A percentile compares a stretch with the other conserved stretches of the same genome.
phyloP scores from a whole-genome alignment of 805 yeast genomes.

The Wickerhamomyces tratensis region DNA sequence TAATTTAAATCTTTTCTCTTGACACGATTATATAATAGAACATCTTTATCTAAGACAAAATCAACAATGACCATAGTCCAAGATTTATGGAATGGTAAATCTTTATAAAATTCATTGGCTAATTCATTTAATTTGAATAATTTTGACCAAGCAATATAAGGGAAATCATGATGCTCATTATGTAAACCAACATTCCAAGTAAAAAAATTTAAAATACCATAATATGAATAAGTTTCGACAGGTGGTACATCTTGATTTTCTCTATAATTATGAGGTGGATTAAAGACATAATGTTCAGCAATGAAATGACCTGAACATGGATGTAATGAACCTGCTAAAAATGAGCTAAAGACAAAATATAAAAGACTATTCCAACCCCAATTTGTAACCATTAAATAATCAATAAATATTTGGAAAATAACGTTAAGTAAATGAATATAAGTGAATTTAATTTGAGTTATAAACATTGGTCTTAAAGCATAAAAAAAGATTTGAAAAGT shows the following conservation, averaged over 20 bases:
- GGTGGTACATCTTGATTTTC: conserved; percentile 36
- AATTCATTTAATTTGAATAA: conserved; percentile 52
- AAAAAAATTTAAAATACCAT: conserved; percentile 65
- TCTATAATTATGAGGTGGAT: conserved; percentile 34
- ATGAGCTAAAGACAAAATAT: conserved; percentile 68
- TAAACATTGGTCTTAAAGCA: conserved; percentile 83
- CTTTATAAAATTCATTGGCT: conserved; percentile 76
- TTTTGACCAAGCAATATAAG: conserved; percentile 85
- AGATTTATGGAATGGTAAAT: conserved; percentile 64
- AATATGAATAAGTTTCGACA: conserved; percentile 79
- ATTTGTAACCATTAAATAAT: conserved; percentile 40
- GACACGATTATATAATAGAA: conserved; percentile 73
- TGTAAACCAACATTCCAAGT: conserved; percentile 95
- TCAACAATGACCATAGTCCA: conserved; percentile 74
- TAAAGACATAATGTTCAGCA: conserved; percentile 83
- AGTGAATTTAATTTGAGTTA: conserved; percentile 68
- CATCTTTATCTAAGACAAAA: conserved; percentile 59
- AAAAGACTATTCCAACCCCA: conserved; percentile 59
- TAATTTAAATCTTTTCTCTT: conserved; percentile 35
- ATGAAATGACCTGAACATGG: conserved; percentile 95
- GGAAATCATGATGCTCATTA: conserved; percentile 94
- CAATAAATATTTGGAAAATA: conserved; percentile 46
- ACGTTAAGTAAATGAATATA: conserved; percentile 63
- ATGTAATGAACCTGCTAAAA: conserved; percentile 85
- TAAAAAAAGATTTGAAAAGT: conserved; percentile 84